Percentiles rank a stretch among this genome's conserved stretches.
These are phyloP conservation scores for Abelmoschus esculentus DNA, from an alignment of 345 rosid species.

Conservation along the genomic window DNA sequence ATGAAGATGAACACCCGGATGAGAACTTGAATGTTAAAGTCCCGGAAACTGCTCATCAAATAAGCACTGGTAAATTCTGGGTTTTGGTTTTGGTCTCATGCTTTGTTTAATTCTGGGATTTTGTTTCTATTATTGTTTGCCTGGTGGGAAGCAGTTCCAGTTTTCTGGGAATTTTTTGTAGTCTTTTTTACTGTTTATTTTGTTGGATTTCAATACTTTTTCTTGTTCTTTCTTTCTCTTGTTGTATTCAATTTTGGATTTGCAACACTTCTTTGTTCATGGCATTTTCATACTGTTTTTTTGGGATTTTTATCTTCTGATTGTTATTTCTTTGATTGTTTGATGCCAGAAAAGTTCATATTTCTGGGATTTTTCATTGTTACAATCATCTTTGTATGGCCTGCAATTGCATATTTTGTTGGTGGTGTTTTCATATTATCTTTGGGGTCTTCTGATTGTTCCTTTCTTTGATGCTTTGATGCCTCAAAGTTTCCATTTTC, in stretches of 20 bases:
- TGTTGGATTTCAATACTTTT: neutral
- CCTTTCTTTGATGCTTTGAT: neutral
- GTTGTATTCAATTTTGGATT: neutral
- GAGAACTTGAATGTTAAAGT: slow-evolving; percentile 28
- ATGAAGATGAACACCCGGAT: slow-evolving; percentile 12
- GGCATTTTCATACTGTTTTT: neutral
- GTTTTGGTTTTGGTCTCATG: too few species aligned
- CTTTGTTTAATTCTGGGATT: neutral
- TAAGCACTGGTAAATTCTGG: slow-evolving; percentile 49
- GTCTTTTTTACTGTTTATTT: neutral
- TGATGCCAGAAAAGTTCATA: too few species aligned
- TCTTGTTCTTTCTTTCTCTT: neutral
- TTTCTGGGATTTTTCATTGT: too few species aligned
- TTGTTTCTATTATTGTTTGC: neutral
- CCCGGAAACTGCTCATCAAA: slow-evolving; percentile 79
- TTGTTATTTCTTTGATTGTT: neutral
- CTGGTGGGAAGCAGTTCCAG: neutral
- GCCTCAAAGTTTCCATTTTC: too few species aligned
- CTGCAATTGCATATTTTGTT: neutral
- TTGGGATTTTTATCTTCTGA: neutral
- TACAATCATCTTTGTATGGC: neutral
- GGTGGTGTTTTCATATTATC: neutral
- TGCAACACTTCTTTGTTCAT: neutral
- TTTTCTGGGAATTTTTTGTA: neutral
- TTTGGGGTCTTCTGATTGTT: neutral